phyloP scores from a whole-genome alignment of 768 basidiomycete species.

The Boletus bicolor region DNA sequence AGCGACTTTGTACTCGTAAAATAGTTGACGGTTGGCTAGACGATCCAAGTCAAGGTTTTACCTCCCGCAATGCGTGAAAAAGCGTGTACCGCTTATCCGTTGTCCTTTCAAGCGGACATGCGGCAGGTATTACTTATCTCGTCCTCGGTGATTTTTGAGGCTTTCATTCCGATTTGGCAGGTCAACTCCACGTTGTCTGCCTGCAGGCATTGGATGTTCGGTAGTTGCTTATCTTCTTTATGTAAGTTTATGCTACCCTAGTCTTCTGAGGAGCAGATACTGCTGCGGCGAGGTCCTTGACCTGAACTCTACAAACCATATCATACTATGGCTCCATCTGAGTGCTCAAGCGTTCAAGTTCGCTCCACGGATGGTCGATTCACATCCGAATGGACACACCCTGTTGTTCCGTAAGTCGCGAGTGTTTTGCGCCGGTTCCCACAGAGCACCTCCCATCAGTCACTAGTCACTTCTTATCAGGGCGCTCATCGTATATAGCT shows the following conservation, averaged over 20 bases:
- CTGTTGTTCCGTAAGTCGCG: slow-evolving; percentile 11
- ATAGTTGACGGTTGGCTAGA: slow-evolving; percentile 23
- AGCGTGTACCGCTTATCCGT: slow-evolving; percentile 54
- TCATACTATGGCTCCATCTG: neutral
- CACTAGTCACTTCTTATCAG: slow-evolving; percentile 52
- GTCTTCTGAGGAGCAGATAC: slow-evolving; percentile 7
- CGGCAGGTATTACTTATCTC: slow-evolving; percentile 30
- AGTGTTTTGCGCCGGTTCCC: slow-evolving; percentile 23
- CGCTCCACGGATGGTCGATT: neutral
- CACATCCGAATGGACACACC: neutral
- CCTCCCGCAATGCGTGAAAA: slow-evolving; percentile 45
- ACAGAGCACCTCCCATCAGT: slow-evolving; percentile 45
- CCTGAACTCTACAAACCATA: neutral
- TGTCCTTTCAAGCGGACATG: slow-evolving; percentile 36
- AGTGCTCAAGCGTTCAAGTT: neutral
- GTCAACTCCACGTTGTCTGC: slow-evolving; percentile 66
- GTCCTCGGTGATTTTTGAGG: slow-evolving; percentile 39
- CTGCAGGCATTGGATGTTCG: slow-evolving; percentile 62
- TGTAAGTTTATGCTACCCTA: slow-evolving; percentile 33
- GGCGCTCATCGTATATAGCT: slow-evolving; percentile 37
- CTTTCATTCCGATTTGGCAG: slow-evolving; percentile 48
- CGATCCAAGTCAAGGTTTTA: slow-evolving; percentile 37
- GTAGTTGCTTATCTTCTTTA: slow-evolving; percentile 41
- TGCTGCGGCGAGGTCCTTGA: neutral
- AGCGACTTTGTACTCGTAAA: slow-evolving; percentile 28